phyloP scores from a whole-genome alignment of 2,329 filamentous ascomycete genomes.

The Chaetothyriales sp. region DNA sequence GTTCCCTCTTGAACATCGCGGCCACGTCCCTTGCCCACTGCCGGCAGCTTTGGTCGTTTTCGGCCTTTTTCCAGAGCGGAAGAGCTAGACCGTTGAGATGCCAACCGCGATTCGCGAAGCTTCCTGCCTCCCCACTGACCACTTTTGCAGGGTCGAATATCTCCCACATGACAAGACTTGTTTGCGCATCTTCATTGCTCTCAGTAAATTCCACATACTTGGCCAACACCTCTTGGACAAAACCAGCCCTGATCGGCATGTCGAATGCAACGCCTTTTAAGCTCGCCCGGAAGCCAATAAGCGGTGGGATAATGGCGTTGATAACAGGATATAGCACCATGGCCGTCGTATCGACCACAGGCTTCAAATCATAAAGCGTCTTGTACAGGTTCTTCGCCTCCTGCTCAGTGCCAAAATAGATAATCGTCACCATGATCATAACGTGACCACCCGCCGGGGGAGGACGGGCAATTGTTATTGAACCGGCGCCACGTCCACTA shows the following conservation, averaged over 20 bases:
- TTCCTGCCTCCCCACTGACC: constrained; percentile 26
- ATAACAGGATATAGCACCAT: constrained; percentile 31
- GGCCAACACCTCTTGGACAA: constrained; percentile 22
- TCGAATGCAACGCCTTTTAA: constrained; percentile 35
- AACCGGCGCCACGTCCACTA: constrained; percentile 13
- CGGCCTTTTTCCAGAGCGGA: constrained; percentile 29
- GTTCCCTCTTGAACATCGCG: constrained; percentile 19
- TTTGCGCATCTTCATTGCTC: constrained; percentile 19
- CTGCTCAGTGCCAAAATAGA: constrained; percentile 27
- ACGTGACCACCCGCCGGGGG: constrained; percentile 21
- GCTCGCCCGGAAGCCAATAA: constrained; percentile 26
- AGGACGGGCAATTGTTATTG: constrained; percentile 21
- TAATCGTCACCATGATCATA: constrained; percentile 21
- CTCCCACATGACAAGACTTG: constrained; percentile 29
- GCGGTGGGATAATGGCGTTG: constrained; percentile 28
- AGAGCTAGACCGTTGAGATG: constrained; percentile 33
- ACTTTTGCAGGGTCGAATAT: constrained; percentile 30
- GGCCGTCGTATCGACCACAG: constrained; percentile 25
- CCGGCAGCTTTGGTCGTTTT: constrained; percentile 26
- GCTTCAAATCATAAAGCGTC: constrained; percentile 25
- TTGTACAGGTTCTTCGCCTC: constrained; percentile 27
- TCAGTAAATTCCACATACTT: constrained; percentile 22
- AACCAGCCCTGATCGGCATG: constrained; percentile 27
- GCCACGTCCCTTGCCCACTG: constrained; percentile 28
- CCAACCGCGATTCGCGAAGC: constrained; percentile 33